Conservation (phyloP, 2,329 filamentous ascomycete genomes). For the Sporothrix humicola region DNA sequence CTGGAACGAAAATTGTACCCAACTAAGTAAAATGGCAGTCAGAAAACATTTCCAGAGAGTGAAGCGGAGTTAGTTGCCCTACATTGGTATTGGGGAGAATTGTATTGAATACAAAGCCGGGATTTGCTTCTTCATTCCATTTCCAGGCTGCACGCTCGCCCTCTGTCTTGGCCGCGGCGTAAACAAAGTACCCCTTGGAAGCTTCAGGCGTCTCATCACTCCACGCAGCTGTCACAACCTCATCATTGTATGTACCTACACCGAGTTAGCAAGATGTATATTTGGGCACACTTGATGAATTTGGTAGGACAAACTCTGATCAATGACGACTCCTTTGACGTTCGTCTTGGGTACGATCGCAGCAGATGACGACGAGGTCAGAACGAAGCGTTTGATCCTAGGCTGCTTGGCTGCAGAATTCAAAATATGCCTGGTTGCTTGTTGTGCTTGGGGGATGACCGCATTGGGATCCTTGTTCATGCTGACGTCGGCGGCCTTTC, state of each 20-base stretch:
- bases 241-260: neutral
- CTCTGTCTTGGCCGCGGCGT: constrained; percentile 37
- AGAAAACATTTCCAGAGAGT: neutral
- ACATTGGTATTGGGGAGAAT: constrained; percentile 30
- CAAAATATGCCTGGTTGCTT: constrained; percentile 43
- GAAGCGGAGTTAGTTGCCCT: neutral
- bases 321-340: constrained; percentile 36
- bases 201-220: neutral
- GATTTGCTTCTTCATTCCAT: constrained; percentile 35
- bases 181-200: constrained; percentile 27
- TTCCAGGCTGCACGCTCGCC: constrained; percentile 37
- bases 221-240: constrained; percentile 5
- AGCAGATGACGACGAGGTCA: constrained; percentile 47
- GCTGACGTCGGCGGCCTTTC: constrained; percentile 46
- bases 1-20: constrained; percentile 22
- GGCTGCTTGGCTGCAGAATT: constrained; percentile 46
- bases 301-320: constrained; percentile 22
- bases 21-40: constrained; percentile 16
- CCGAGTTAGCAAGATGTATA: too few relatives aligned
- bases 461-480: constrained; percentile 48
- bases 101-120: constrained; percentile 38
- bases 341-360: constrained; percentile 37
- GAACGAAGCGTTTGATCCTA: constrained; percentile 49
- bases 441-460: constrained; percentile 47
- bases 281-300: too few relatives aligned